These are phyloP conservation scores for Cryphonectria nitschkei DNA, from an alignment of 2,329 filamentous ascomycete genomes.

Conservation along the genomic window DNA sequence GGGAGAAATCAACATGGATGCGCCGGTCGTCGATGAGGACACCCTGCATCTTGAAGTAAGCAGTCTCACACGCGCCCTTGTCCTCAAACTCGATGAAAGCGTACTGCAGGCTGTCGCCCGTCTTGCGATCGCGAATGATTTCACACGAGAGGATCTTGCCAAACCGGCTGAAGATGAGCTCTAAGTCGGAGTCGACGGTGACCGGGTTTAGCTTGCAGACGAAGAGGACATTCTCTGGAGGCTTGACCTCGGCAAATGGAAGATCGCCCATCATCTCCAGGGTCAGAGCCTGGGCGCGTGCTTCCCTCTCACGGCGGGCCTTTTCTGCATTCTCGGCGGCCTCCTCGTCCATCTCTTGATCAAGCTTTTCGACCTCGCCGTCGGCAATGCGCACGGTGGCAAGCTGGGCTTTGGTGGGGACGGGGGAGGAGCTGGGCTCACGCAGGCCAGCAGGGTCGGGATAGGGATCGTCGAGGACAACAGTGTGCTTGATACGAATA, in stretches of 20 bases:
- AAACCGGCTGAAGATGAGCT: constrained; percentile 96
- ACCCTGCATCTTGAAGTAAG: constrained; percentile 98
- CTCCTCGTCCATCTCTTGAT: constrained; percentile 72
- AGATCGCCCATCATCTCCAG: constrained; percentile 98
- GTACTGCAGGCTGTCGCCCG: constrained; percentile 93
- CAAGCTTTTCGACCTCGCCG: constrained; percentile 75
- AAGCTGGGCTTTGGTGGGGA: constrained; percentile 82
- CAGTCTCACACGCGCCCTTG: constrained; percentile 88
- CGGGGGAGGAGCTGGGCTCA: constrained; percentile 78
- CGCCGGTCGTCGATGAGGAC: constrained; percentile 96
- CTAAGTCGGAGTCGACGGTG: constrained; percentile 89
- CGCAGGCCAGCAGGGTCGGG: constrained; percentile 77
- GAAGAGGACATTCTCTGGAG: constrained; percentile 95
- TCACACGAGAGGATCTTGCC: constrained; percentile 95
- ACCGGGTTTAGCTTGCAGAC: constrained; percentile 99
- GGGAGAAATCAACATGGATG: constrained; percentile 98
- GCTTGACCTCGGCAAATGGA: constrained; percentile 95
- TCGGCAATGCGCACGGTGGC: constrained; percentile 91
- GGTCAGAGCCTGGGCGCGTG: constrained; percentile 89
- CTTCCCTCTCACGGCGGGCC: constrained; percentile 83
- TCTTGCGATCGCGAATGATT: constrained; percentile 91
- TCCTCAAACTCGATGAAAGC: constrained; percentile 97
- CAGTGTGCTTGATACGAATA: constrained; percentile 91
- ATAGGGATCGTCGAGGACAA: constrained; percentile 90
- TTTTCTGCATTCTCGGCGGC: constrained; percentile 72